Evolutionary conservation across 2,329 filamentous ascomycete genomes (phyloP).

Genomic region (Aspergillus pseudoviridinutans): DNA sequence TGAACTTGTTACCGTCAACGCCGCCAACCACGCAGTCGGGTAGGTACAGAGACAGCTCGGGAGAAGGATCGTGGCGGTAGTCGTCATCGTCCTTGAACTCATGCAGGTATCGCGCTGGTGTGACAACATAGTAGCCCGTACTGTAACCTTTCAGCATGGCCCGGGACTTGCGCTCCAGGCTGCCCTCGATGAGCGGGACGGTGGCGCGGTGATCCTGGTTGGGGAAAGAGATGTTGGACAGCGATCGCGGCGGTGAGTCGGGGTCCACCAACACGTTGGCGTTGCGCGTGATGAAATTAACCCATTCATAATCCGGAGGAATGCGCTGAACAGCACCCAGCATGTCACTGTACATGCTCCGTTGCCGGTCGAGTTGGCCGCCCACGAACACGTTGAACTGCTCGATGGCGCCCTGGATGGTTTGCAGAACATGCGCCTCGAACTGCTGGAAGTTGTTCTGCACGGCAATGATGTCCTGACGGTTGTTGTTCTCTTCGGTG

Average conservation of each 20-base stretch:
- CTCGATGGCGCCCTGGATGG: conserved; percentile 75
- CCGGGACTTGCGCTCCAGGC: conserved; percentile 83
- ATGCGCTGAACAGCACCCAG: conserved; percentile 71
- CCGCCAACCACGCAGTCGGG: conserved; percentile 80
- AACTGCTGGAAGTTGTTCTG: conserved; percentile 87
- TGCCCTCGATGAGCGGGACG: conserved; percentile 79
- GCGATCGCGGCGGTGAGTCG: conserved; percentile 65
- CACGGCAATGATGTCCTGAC: conserved; percentile 84
- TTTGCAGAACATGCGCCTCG: conserved; percentile 78
- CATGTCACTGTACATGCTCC: conserved; percentile 79
- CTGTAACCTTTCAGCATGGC: conserved; percentile 77
- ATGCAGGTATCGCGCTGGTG: conserved; percentile 82
- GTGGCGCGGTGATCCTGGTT: conserved; percentile 83
- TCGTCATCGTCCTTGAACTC: conserved; percentile 93
- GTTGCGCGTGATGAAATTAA: conserved; percentile 72
- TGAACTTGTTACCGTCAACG: conserved; percentile 77
- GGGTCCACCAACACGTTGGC: conserved; percentile 72
- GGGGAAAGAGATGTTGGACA: conserved; percentile 74
- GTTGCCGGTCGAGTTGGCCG: conserved; percentile 76
- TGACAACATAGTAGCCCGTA: conserved; percentile 84
- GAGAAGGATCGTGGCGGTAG: conserved; percentile 54
- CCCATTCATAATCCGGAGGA: conserved; percentile 86
- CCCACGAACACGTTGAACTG: conserved; percentile 78
- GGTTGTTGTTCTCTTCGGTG: conserved; percentile 91
- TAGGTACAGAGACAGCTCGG: conserved; percentile 86